Conservation (phyloP, 768 basidiomycete species). For the Lactarius sanguifluus region DNA sequence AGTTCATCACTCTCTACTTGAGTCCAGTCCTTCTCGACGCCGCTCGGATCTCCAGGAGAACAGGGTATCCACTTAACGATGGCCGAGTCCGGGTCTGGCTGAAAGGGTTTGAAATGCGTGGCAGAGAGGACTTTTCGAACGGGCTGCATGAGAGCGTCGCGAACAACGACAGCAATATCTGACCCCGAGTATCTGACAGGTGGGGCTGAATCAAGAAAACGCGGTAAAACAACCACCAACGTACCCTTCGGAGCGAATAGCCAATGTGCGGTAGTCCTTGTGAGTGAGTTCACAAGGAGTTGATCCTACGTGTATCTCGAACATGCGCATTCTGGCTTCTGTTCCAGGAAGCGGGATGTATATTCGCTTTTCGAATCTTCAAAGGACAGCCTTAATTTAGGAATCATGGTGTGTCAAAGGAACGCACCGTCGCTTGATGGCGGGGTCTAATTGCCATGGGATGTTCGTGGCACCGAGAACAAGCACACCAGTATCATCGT, state of each 20-base stretch:
- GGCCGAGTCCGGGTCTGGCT: slow-evolving; percentile 34
- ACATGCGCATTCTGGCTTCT: slow-evolving; percentile 92
- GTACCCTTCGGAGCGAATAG: slow-evolving; percentile 84
- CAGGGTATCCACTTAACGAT: slow-evolving; percentile 86
- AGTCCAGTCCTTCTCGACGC: slow-evolving; percentile 86
- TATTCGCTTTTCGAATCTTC: slow-evolving; percentile 94
- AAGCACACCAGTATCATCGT: slow-evolving; percentile 94
- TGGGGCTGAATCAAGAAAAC: not conserved
- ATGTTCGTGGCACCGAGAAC: slow-evolving; percentile 98
- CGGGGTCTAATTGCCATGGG: slow-evolving; percentile 96
- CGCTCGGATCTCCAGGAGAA: slow-evolving; percentile 87
- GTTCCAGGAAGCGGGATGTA: slow-evolving; percentile 95
- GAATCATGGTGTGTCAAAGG: not conserved
- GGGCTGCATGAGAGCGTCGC: slow-evolving; percentile 98
- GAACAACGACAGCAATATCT: slow-evolving; percentile 91
- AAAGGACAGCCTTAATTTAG: not conserved
- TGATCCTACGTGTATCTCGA: slow-evolving; percentile 91
- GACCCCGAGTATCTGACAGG: slow-evolving; percentile 79
- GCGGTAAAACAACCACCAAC: slow-evolving; percentile 18
- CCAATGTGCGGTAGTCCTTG: slow-evolving; percentile 79
- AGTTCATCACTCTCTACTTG: slow-evolving; percentile 86
- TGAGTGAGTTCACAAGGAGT: slow-evolving; percentile 83
- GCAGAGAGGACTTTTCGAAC: slow-evolving; percentile 94
- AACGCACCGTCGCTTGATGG: slow-evolving; percentile 88
- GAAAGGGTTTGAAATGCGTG: slow-evolving; percentile 83